These are phyloP conservation scores for Biscogniauxia marginata DNA, from an alignment of 2,329 filamentous ascomycete species.

Conservation along the genomic window DNA sequence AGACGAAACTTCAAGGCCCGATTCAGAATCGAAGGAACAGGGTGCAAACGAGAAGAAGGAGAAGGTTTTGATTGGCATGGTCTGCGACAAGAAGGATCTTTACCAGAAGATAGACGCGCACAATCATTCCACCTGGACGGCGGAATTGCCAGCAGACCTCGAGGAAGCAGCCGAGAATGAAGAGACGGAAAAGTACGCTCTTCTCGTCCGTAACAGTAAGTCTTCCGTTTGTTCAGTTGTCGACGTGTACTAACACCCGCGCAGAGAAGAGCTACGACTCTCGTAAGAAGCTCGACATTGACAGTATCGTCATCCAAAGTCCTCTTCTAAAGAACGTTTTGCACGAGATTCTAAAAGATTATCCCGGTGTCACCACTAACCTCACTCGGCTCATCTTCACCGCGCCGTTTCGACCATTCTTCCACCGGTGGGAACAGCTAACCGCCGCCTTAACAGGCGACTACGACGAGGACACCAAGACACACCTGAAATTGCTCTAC, in stretches of 20 bases:
- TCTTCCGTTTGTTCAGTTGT: not conserved
- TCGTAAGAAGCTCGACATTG: slow-evolving; percentile 44
- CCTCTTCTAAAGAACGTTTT: slow-evolving; percentile 49
- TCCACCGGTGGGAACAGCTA: slow-evolving; percentile 51
- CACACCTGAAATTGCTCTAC: slow-evolving; percentile 37
- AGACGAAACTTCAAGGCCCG: not conserved
- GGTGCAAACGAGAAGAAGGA: not conserved
- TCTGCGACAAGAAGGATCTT: slow-evolving; percentile 8
- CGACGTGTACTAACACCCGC: not conserved
- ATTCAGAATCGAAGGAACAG: not conserved
- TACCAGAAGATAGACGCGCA: slow-evolving; percentile 30
- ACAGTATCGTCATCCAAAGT: slow-evolving; percentile 45
- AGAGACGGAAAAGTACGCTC: slow-evolving; percentile 49
- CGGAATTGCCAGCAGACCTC: slow-evolving; percentile 41
- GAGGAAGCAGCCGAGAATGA: slow-evolving; percentile 48
- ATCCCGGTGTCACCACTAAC: slow-evolving; percentile 48
- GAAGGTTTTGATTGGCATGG: slow-evolving; percentile 7
- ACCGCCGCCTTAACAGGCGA: slow-evolving; percentile 25
- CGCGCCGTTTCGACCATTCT: slow-evolving; percentile 50
- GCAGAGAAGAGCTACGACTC: slow-evolving; percentile 39
- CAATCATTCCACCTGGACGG: slow-evolving; percentile 41
- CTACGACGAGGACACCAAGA: slow-evolving; percentile 34
- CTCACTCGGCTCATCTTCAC: slow-evolving; percentile 50
- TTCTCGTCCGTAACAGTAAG: slow-evolving; percentile 48
- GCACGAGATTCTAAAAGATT: slow-evolving; percentile 42